Percentiles rank a stretch among this genome's conserved stretches.
Conservation (phyloP, 257 asterid genomes). For the Capsicum pubescens region DNA sequence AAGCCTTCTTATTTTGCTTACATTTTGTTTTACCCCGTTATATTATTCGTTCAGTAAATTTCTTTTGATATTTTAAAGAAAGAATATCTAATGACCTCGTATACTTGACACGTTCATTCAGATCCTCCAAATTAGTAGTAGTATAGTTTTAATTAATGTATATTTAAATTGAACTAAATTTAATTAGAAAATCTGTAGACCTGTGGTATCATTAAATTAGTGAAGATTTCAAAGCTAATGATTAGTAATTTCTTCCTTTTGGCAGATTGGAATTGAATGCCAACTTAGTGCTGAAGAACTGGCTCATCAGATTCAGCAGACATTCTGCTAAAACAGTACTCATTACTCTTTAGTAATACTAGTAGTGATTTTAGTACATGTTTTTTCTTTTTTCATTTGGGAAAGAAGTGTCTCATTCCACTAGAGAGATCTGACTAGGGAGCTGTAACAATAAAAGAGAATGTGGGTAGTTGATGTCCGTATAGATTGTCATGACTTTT, state of each 20-base stretch:
- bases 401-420: background rate
- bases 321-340: slow-evolving; percentile 64
- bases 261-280: slow-evolving; percentile 92
- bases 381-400: background rate
- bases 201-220: background rate
- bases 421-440: slow-evolving; percentile 18
- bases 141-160: background rate
- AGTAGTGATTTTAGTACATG: background rate
- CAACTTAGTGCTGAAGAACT: slow-evolving; percentile 95
- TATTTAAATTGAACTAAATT: background rate
- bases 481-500: slow-evolving; percentile 21
- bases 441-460: slow-evolving; percentile 20
- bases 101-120: background rate
- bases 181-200: background rate
- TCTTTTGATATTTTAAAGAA: background rate
- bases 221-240: slow-evolving; percentile 29
- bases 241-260: slow-evolving; percentile 11
- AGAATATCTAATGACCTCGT: too few relatives aligned
- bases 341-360: slow-evolving; percentile 24
- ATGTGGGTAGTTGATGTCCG: slow-evolving; percentile 10
- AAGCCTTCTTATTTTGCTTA: background rate
- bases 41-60: background rate
- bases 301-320: slow-evolving; percentile 87
- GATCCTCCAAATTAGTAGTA: background rate
- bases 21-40: background rate